A percentile compares a stretch with the other conserved stretches of the same genome.
phyloP scores from a whole-genome alignment of 345 rosid genomes.

The Murraya koenigii region DNA sequence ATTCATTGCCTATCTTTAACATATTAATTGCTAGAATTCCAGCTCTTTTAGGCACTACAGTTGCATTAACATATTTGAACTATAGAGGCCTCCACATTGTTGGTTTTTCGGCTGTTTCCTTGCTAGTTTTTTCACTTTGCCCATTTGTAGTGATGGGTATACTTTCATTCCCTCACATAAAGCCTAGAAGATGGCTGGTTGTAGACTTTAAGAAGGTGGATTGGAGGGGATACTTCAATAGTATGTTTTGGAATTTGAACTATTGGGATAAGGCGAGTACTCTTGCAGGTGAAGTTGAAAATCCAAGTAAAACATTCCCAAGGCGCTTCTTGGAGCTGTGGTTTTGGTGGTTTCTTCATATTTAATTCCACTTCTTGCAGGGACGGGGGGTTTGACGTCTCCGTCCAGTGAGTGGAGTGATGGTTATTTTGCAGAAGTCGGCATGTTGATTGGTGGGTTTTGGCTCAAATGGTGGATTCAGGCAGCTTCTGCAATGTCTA shows the following conservation, averaged over 20 bases:
- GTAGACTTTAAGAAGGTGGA: conserved; percentile 61
- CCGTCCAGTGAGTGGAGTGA: conserved; percentile 74
- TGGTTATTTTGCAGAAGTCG: conserved; percentile 93
- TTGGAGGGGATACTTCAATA: conserved; percentile 89
- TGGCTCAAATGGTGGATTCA: conserved; percentile 95
- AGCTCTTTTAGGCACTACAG: conserved; percentile 67
- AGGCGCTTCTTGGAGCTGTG: conserved; percentile 77
- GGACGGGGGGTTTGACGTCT: conserved; percentile 63
- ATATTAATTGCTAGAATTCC: conserved; percentile 65
- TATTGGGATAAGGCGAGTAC: conserved; percentile 99
- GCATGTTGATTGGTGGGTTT: conserved; percentile 79
- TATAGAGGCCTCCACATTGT: conserved; percentile 86
- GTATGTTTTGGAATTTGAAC: conserved; percentile 95
- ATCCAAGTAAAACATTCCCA: conserved; percentile 85
- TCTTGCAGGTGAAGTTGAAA: conserved; percentile 84
- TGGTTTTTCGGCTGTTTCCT: conserved; percentile 70
- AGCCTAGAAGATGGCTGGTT: conserved; percentile 66
- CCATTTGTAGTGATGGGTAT: conserved; percentile 76
- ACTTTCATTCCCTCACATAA: conserved; percentile 62
- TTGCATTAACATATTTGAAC: conserved; percentile 77
- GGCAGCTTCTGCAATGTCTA: conserved; percentile 92
- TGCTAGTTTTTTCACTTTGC: conserved; percentile 68
- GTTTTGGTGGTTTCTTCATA: conserved; percentile 74
- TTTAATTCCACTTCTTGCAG: conserved; percentile 78
- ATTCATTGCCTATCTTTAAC: conserved; percentile 67